Evolutionary conservation across 495 filamentous ascomycete species (phyloP).

Genomic region (Ascobolus immersus): DNA sequence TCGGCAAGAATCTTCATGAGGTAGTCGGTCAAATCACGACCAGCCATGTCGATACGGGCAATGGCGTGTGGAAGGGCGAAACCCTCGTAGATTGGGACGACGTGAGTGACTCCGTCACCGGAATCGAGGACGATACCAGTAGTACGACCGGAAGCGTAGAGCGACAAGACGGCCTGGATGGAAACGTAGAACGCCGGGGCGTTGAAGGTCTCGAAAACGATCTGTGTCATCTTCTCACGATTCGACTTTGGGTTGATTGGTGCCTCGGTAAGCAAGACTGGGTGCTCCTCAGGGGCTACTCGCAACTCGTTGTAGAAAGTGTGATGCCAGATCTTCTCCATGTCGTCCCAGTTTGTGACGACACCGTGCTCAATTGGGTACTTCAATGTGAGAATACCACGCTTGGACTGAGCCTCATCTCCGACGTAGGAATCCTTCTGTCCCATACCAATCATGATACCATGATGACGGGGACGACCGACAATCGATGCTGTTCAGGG

Average conservation of each 20-base stretch:
- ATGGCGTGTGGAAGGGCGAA: conserved; percentile 93
- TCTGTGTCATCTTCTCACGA: conserved; percentile 87
- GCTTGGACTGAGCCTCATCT: conserved; percentile 80
- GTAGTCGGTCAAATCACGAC: conserved; percentile 92
- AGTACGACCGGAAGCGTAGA: conserved; percentile 89
- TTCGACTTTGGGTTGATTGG: conserved; percentile 90
- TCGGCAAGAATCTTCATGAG: conserved; percentile 78
- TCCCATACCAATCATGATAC: conserved; percentile 99
- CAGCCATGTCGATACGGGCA: conserved; percentile 83
- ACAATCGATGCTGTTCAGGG: conserved; percentile 68
- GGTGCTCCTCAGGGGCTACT: conserved; percentile 98
- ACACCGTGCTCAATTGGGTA: conserved; percentile 96
- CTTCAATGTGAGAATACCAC: conserved; percentile 78
- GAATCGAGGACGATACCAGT: conserved; percentile 90
- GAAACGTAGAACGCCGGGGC: conserved; percentile 89
- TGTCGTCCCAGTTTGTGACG: conserved; percentile 98
- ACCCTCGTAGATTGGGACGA: conserved; percentile 91
- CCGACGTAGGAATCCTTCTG: conserved; percentile 99
- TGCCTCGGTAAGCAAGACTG: conserved; percentile 86
- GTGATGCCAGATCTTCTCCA: conserved; percentile 96
- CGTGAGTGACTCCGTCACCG: conserved; percentile 90
- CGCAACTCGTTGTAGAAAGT: conserved; percentile 71
- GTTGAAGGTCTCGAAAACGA: conserved; percentile 98
- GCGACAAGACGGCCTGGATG: conserved; percentile 85
- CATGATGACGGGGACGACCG: conserved; percentile 98